A percentile compares a stretch with the other conserved stretches of the same genome.
phyloP scores from a whole-genome alignment of 164 flowering plant genomes.

The Buxus sempervirens region DNA sequence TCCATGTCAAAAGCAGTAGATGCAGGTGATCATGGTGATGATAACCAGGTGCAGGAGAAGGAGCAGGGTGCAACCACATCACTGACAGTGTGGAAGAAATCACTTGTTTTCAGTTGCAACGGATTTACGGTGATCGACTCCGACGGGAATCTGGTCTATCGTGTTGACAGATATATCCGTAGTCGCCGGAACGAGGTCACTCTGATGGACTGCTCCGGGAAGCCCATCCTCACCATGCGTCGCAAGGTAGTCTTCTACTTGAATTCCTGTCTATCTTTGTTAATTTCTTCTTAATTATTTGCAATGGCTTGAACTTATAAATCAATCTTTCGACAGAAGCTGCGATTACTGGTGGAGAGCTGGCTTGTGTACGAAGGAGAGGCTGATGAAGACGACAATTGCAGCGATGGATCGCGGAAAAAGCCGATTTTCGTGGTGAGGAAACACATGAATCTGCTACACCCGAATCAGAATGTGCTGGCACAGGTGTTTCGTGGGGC shows the following conservation, averaged over 20 bases:
- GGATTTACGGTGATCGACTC: constrained; percentile 69
- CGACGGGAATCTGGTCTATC: constrained; percentile 39
- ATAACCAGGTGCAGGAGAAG: not conserved
- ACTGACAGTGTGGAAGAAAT: constrained; percentile 68
- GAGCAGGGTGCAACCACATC: constrained; percentile 18
- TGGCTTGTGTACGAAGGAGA: constrained; percentile 57
- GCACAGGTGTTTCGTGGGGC: constrained; percentile 29
- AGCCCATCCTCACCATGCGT: constrained; percentile 42
- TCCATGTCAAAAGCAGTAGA: constrained; percentile 33
- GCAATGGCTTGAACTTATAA: too few species aligned
- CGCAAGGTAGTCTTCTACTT: constrained; percentile 31
- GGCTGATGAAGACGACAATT: constrained; percentile 3
- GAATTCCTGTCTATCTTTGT: too few species aligned
- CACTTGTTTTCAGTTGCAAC: constrained; percentile 42
- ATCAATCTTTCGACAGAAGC: constrained; percentile 31
- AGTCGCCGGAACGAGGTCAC: constrained; percentile 29
- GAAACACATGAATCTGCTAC: constrained; percentile 26
- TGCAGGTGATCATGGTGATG: constrained; percentile 17
- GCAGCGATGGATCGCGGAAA: constrained; percentile 2
- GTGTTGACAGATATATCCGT: constrained; percentile 54
- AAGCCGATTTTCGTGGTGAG: constrained; percentile 34
- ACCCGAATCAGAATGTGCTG: constrained; percentile 14
- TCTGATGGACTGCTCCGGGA: constrained; percentile 59
- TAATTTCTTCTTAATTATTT: too few species aligned
- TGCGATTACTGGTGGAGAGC: constrained; percentile 28